Percentiles rank a stretch among this genome's conserved stretches.
Evolutionary conservation across 2,329 filamentous ascomycete genomes (phyloP).

Genomic region (Trichoderma breve): DNA sequence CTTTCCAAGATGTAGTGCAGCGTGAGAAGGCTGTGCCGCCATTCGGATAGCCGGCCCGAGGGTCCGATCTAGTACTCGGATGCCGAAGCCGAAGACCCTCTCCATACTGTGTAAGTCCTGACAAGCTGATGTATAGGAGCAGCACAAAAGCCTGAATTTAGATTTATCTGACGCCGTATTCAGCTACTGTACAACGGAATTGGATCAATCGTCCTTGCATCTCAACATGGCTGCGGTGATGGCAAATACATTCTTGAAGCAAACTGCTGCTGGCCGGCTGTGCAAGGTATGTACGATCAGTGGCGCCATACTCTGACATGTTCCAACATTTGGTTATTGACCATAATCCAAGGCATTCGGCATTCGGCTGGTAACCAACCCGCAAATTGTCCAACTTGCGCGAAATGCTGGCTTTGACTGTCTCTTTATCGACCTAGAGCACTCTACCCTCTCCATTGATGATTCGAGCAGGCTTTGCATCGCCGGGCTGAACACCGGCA

Average conservation of each 20-base stretch:
- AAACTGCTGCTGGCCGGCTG: background rate
- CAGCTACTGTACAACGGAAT: rapidly evolving
- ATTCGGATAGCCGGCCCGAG: background rate
- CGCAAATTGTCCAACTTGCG: background rate
- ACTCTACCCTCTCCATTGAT: background rate
- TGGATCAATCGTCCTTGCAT: background rate
- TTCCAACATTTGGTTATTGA: background rate
- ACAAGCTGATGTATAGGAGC: background rate
- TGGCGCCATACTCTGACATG: background rate
- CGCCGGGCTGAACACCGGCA: background rate
- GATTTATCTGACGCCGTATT: background rate
- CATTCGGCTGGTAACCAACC: background rate
- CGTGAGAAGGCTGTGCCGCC: too few relatives aligned
- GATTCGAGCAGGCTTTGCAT: background rate
- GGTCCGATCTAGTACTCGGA: background rate
- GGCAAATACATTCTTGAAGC: background rate
- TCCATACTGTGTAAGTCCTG: background rate
- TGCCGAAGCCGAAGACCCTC: background rate
- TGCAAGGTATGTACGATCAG: background rate
- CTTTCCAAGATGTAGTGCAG: background rate
- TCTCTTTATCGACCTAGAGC: background rate
- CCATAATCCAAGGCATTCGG: background rate
- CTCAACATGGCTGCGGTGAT: background rate
- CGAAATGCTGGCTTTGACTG: background rate
- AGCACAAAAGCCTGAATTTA: background rate